Evolutionary conservation across 1,284 basidiomycete genomes (phyloP).

Genomic region (Cystobasidium slooffiae): DNA sequence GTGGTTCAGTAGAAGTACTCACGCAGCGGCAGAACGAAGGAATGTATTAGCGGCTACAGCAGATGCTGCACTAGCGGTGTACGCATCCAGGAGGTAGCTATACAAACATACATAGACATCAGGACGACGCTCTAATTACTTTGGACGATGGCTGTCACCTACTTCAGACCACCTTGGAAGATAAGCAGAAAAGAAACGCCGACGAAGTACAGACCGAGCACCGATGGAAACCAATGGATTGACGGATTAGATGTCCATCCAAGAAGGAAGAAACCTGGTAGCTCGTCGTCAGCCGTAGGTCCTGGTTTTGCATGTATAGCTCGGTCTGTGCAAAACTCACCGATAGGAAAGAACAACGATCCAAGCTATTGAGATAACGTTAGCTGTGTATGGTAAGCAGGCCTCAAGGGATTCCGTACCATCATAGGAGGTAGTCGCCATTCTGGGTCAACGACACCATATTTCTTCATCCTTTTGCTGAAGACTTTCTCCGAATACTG

Average conservation of each 20-base stretch:
- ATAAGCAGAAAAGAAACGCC: constrained; percentile 56
- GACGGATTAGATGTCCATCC: constrained; percentile 56
- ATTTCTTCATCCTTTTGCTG: constrained; percentile 51
- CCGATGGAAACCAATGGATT: constrained; percentile 55
- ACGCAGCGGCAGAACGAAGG: constrained; percentile 57
- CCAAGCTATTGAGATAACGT: not conserved
- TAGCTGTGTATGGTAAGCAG: constrained; percentile 52
- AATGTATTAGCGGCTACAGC: constrained; percentile 58
- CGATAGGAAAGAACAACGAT: constrained; percentile 14
- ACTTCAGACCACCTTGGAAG: constrained; percentile 56
- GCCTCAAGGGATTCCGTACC: no score
- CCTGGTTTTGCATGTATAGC: no score
- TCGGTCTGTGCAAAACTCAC: not conserved
- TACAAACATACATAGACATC: not conserved
- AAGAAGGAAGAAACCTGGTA: constrained; percentile 19
- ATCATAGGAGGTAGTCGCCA: constrained; percentile 52
- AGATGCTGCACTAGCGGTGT: constrained; percentile 43
- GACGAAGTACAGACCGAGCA: constrained; percentile 55
- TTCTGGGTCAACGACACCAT: constrained; percentile 54
- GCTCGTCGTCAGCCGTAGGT: not conserved
- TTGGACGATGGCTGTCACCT: not conserved
- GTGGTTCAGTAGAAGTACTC: not conserved
- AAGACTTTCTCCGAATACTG: constrained; percentile 48
- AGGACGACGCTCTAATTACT: not conserved
- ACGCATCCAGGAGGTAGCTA: constrained; percentile 45